These are phyloP conservation scores for Thymus mandschuricus DNA, from an alignment of 257 asterid species.

Conservation along the genomic window DNA sequence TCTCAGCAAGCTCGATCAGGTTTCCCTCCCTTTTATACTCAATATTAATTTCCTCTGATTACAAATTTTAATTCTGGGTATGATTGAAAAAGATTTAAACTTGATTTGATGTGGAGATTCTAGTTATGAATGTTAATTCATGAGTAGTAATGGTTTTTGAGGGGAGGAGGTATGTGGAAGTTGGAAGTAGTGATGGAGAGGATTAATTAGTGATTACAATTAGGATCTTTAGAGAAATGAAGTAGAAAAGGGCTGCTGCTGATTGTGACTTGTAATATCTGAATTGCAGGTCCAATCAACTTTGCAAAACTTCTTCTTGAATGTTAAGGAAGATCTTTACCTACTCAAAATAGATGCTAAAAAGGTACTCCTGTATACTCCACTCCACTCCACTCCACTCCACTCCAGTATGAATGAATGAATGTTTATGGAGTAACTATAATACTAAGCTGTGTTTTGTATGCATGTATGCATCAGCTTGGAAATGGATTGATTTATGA, in stretches of 20 bases:
- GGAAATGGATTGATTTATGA: slow-evolving; percentile 83
- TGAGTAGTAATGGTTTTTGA: too few relatives aligned
- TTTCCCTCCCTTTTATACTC: slow-evolving; percentile 17
- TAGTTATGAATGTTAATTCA: neutral
- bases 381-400: neutral
- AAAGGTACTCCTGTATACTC: slow-evolving; percentile 44
- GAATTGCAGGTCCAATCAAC: slow-evolving; percentile 72
- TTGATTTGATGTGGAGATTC: neutral
- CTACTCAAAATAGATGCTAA: slow-evolving; percentile 73
- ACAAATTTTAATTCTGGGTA: too few relatives aligned
- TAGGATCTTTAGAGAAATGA: too few relatives aligned
- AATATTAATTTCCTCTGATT: too few relatives aligned
- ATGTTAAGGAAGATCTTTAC: slow-evolving; percentile 58
- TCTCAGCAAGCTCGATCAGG: slow-evolving; percentile 86
- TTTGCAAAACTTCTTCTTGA: slow-evolving; percentile 60
- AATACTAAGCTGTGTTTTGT: too few relatives aligned
- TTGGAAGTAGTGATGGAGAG: neutral
- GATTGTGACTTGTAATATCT: neutral
- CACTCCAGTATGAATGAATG: neutral
- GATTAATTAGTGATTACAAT: too few relatives aligned
- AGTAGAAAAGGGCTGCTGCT: neutral
- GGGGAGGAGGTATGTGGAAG: neutral
- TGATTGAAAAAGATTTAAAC: too few relatives aligned
- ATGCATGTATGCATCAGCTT: slow-evolving; percentile 47
- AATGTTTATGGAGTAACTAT: too few relatives aligned